Evolutionary conservation across 768 basidiomycete species (phyloP).

Genomic region (Mycena leptocephala): DNA sequence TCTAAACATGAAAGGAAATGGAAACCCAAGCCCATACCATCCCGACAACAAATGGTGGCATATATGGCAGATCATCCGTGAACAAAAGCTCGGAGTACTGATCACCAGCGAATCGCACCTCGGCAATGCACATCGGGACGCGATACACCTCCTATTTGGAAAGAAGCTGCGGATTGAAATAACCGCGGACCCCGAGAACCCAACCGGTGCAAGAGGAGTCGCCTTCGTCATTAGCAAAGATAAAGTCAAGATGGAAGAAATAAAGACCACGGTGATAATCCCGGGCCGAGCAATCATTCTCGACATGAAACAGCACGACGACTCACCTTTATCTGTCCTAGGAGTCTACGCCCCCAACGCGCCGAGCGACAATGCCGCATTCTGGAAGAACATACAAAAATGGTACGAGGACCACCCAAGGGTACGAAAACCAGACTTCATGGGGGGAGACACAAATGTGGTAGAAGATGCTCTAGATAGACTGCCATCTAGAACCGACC

Average conservation of each 20-base stretch:
- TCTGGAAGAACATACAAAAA: background rate
- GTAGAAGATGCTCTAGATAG: background rate
- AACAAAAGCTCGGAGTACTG: too few species aligned
- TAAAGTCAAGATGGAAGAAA: background rate
- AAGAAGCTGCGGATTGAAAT: too few species aligned
- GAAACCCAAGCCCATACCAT: too few species aligned
- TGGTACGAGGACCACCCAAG: background rate
- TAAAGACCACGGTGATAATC: background rate
- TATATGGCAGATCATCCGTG: too few species aligned
- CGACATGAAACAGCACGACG: background rate
- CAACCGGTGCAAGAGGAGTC: background rate
- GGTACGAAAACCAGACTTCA: background rate
- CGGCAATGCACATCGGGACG: too few species aligned
- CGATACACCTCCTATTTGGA: too few species aligned
- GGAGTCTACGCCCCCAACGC: background rate
- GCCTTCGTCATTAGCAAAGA: background rate
- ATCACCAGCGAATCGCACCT: too few species aligned
- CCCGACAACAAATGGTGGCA: too few species aligned
- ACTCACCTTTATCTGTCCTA: background rate
- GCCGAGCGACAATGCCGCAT: background rate
- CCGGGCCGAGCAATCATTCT: background rate
- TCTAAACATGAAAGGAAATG: too few species aligned
- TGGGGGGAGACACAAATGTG: background rate
- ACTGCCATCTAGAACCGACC: background rate
- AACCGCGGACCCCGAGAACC: too few species aligned